phyloP scores from a whole-genome alignment of 2,329 filamentous ascomycete species.

The Aureobasidium namibiae region DNA sequence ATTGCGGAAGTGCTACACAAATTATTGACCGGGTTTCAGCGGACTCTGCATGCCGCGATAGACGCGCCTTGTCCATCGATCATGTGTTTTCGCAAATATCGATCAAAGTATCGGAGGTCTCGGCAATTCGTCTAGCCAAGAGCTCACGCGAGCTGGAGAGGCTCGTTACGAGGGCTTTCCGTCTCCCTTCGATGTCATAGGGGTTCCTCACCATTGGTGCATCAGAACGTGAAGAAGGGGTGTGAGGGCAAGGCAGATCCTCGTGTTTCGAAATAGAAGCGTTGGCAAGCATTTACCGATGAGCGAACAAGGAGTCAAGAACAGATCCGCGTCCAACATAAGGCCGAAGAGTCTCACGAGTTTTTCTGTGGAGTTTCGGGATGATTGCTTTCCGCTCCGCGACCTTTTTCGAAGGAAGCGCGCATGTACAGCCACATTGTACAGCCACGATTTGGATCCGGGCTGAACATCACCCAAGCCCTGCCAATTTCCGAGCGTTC shows the following conservation, averaged over 20 bases:
- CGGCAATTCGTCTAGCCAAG: slow-evolving; percentile 1
- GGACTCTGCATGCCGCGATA: not conserved
- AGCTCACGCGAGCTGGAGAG: not conserved
- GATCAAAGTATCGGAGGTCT: not conserved
- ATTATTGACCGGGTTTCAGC: not conserved
- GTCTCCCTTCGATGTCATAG: not conserved
- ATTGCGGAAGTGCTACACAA: not conserved
- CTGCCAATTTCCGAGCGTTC: slow-evolving; percentile 8
- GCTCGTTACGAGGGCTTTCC: not conserved
- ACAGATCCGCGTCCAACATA: slow-evolving; percentile 1
- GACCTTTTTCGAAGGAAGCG: no score
- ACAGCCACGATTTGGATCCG: not conserved
- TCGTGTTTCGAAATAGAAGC: slow-evolving; percentile 8
- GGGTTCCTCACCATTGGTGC: not conserved
- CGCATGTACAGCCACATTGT: not conserved
- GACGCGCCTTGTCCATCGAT: not conserved
- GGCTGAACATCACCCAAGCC: not conserved
- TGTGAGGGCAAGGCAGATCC: not conserved
- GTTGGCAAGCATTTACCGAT: not conserved
- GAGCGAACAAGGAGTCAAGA: not conserved
- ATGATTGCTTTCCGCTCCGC: no score
- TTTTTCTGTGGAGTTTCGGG: not conserved
- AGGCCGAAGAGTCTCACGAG: not conserved
- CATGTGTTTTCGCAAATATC: not conserved
- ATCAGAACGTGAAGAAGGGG: not conserved